A percentile compares a stretch with the other conserved stretches of the same genome.
Conservation (phyloP, 2,329 filamentous ascomycete genomes). For the Verticillium dahliae region DNA sequence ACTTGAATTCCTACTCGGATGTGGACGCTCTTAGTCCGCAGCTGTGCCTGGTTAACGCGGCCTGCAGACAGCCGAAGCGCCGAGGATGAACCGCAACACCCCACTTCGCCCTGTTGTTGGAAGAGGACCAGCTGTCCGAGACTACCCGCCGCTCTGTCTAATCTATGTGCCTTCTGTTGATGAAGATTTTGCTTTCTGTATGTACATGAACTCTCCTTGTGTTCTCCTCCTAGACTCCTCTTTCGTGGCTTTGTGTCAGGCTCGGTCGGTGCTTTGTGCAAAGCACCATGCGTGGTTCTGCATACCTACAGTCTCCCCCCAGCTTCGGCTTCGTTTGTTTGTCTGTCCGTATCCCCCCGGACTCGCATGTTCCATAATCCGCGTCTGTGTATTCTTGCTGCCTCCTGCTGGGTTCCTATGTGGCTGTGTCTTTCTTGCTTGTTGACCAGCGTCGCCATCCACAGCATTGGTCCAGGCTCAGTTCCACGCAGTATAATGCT, state of each 20-base stretch:
- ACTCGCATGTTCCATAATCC: not conserved
- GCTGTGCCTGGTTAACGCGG: not conserved
- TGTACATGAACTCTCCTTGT: not conserved
- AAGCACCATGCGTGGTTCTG: not conserved
- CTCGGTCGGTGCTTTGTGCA: not conserved
- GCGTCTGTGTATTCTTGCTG: not conserved
- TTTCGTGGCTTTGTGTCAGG: not conserved
- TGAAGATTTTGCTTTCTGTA: not conserved
- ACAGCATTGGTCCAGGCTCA: not conserved
- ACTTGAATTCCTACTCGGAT: not conserved
- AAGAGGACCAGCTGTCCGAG: slow-evolving; percentile 3
- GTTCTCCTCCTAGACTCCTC: not conserved
- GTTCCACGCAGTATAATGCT: not conserved
- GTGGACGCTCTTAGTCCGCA: not conserved
- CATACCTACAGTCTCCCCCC: not conserved
- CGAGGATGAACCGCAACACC: not conserved
- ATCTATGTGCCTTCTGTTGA: not conserved
- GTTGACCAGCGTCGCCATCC: not conserved
- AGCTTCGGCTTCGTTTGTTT: slow-evolving; percentile 2
- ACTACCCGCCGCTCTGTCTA: slow-evolving; percentile 1
- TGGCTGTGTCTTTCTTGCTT: slow-evolving; percentile 2
- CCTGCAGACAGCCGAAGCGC: slow-evolving; percentile 1
- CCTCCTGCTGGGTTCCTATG: slow-evolving; percentile 5
- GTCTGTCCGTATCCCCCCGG: slow-evolving; percentile 4
- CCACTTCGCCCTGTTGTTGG: slow-evolving; percentile 6